Percentiles rank a stretch among this genome's conserved stretches.
Conservation (phyloP, 2,329 filamentous ascomycete genomes). For the Thyridium curvatum region DNA sequence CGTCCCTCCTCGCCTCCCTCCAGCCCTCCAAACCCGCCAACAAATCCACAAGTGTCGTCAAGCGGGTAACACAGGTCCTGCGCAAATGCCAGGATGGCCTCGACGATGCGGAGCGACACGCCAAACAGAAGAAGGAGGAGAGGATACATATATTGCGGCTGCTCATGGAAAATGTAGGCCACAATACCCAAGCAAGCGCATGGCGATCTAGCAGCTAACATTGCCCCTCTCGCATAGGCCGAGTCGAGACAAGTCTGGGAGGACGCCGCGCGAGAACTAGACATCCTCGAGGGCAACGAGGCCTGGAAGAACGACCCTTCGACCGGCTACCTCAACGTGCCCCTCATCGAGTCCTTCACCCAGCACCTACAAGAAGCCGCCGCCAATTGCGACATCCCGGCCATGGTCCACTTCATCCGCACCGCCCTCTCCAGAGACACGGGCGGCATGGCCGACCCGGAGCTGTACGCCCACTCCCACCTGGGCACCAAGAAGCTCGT, state of each 20-base stretch:
- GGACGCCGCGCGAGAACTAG: slow-evolving; percentile 67
- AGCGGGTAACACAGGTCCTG: neutral
- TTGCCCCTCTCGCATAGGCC: slow-evolving; percentile 40
- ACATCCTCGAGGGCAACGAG: slow-evolving; percentile 73
- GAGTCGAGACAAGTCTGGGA: slow-evolving; percentile 68
- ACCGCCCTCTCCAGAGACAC: slow-evolving; percentile 75
- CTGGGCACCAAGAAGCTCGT: slow-evolving; percentile 83
- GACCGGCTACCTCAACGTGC: slow-evolving; percentile 57
- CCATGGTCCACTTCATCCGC: slow-evolving; percentile 75
- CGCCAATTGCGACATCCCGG: slow-evolving; percentile 61
- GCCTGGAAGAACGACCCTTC: slow-evolving; percentile 66
- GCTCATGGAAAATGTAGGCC: slow-evolving; percentile 10
- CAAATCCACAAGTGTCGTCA: neutral
- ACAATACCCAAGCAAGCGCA: neutral
- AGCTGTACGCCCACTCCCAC: slow-evolving; percentile 77
- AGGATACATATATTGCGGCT: slow-evolving; percentile 6
- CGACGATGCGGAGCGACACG: neutral
- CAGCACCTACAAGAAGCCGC: slow-evolving; percentile 70
- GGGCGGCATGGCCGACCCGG: slow-evolving; percentile 77
- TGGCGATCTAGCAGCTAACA: slow-evolving; percentile 5
- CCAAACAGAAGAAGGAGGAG: neutral
- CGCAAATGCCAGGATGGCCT: neutral
- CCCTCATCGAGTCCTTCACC: slow-evolving; percentile 63
- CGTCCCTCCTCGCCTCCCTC: too few species aligned
- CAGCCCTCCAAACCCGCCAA: too few species aligned